These are phyloP conservation scores for Hypoxylon rickii DNA, from an alignment of 495 filamentous ascomycete species.

Conservation along the genomic window DNA sequence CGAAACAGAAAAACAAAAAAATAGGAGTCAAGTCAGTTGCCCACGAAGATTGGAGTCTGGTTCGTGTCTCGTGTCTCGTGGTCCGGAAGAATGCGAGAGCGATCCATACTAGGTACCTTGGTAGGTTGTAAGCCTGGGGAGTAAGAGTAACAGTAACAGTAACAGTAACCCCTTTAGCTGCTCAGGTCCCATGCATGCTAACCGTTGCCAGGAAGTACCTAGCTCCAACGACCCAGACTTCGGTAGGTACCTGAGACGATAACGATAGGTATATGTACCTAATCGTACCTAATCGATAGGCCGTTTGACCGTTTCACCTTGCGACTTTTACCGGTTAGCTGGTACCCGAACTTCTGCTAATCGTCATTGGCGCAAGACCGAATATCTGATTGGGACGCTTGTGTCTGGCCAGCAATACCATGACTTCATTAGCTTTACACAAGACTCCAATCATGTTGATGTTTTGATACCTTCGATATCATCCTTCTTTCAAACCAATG, in stretches of 20 bases:
- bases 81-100: slow-evolving; percentile 13
- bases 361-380: slow-evolving; percentile 3
- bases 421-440: too few species aligned
- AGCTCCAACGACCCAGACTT: background rate
- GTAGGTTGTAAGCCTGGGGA: too few species aligned
- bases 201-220: background rate
- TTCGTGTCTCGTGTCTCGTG: background rate
- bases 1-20: background rate
- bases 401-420: slow-evolving; percentile 18
- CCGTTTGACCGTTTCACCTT: slow-evolving; percentile 15
- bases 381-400: slow-evolving; percentile 13
- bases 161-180: too few species aligned
- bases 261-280: slow-evolving; percentile 19
- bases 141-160: too few species aligned
- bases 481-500: too few species aligned
- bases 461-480: too few species aligned
- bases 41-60: slow-evolving; percentile 5
- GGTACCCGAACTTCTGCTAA: slow-evolving; percentile 7
- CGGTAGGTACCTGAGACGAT: background rate
- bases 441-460: too few species aligned
- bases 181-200: too few species aligned
- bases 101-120: too few species aligned
- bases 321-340: slow-evolving; percentile 2
- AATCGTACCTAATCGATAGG: slow-evolving; percentile 34
- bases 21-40: slow-evolving; percentile 12